These are phyloP conservation scores for Fomitopsis serialis DNA, from an alignment of 768 basidiomycete genomes.

Conservation along the genomic window DNA sequence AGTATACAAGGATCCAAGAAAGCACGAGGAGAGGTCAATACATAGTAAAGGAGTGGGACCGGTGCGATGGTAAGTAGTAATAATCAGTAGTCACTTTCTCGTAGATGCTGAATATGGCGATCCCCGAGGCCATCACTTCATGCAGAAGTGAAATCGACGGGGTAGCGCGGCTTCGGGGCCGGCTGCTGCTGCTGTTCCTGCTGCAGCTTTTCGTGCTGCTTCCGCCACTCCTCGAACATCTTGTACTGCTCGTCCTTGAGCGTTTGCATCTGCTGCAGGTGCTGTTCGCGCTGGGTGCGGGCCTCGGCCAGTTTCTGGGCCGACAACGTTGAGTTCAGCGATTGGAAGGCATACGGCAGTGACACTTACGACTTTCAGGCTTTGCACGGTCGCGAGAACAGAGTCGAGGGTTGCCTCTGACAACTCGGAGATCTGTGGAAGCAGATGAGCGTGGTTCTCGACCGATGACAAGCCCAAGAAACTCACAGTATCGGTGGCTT, in stretches of 20 bases:
- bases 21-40: too few relatives aligned
- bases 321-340: not conserved
- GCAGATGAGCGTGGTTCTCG: slow-evolving; percentile 20
- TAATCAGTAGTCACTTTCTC: too few relatives aligned
- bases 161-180: slow-evolving; percentile 8
- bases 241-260: slow-evolving; percentile 40
- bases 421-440: slow-evolving; percentile 49
- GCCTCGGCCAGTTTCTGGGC: slow-evolving; percentile 28
- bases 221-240: slow-evolving; percentile 38
- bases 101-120: too few relatives aligned
- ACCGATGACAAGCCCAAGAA: not conserved
- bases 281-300: slow-evolving; percentile 22
- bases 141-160: slow-evolving; percentile 2
- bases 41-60: too few relatives aligned
- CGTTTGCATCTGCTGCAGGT: slow-evolving; percentile 35
- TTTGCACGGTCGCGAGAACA: slow-evolving; percentile 49
- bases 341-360: not conserved
- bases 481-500: slow-evolving; percentile 24
- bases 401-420: slow-evolving; percentile 66
- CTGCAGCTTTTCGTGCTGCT: slow-evolving; percentile 27
- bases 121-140: not conserved
- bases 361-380: slow-evolving; percentile 51
- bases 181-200: slow-evolving; percentile 7
- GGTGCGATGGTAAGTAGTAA: too few relatives aligned
- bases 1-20: too few relatives aligned